Evolutionary conservation across 768 basidiomycete species (phyloP).

Genomic region (Serendipita vermifera): DNA sequence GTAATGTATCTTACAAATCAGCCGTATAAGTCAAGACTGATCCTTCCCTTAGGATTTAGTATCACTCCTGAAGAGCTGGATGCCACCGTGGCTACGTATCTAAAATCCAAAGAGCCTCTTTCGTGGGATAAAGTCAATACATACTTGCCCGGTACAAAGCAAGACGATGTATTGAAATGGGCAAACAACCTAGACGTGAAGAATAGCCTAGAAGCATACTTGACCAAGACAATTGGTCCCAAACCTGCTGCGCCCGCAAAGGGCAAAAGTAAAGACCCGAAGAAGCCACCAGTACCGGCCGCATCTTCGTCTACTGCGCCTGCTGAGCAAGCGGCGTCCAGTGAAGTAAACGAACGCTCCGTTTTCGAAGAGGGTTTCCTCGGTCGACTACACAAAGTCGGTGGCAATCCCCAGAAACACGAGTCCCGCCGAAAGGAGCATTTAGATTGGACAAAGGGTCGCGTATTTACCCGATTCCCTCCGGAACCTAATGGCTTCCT

Average conservation of each 20-base stretch:
- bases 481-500: slow-evolving; percentile 97
- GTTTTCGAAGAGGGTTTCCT: slow-evolving; percentile 95
- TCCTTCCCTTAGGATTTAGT: slow-evolving; percentile 53
- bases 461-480: slow-evolving; percentile 92
- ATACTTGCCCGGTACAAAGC: slow-evolving; percentile 50
- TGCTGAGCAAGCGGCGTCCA: background rate
- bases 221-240: slow-evolving; percentile 53
- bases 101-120: slow-evolving; percentile 39
- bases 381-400: slow-evolving; percentile 81
- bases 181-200: slow-evolving; percentile 76
- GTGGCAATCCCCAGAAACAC: slow-evolving; percentile 80
- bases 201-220: slow-evolving; percentile 59
- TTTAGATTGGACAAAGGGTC: slow-evolving; percentile 61
- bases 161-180: slow-evolving; percentile 57
- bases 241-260: slow-evolving; percentile 45
- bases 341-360: slow-evolving; percentile 21
- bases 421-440: slow-evolving; percentile 69
- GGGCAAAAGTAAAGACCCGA: slow-evolving; percentile 34
- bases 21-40: background rate
- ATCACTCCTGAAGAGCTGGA: slow-evolving; percentile 57
- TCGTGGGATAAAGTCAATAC: slow-evolving; percentile 71
- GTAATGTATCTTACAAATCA: slow-evolving; percentile 33
- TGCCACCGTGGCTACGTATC: slow-evolving; percentile 40
- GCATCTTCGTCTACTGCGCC: slow-evolving; percentile 30
- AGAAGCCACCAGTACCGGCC: slow-evolving; percentile 26